Conservation (phyloP, 352 stramenopile species). For the Phytophthora litchii region DNA sequence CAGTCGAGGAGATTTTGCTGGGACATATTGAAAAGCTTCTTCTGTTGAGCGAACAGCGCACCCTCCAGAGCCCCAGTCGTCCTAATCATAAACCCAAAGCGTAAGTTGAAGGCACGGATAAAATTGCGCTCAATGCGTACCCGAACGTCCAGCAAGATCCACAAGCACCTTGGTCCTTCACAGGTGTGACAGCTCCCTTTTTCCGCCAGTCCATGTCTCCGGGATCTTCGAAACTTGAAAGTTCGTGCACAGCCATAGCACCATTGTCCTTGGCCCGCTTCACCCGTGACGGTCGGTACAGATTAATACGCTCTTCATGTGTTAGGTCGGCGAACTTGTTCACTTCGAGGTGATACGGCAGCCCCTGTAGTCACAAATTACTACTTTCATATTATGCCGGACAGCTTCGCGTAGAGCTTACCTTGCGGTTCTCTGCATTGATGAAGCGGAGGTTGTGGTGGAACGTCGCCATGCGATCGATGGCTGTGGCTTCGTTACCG, state of each 20-base stretch:
- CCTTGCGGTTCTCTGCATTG: conserved; percentile 85
- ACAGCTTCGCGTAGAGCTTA: conserved; percentile 9
- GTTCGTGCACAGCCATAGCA: conserved; percentile 49
- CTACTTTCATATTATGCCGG: neutral
- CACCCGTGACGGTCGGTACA: conserved; percentile 49
- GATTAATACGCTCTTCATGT: conserved; percentile 61
- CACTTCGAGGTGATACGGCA: conserved; percentile 77
- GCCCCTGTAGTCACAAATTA: conserved; percentile 42
- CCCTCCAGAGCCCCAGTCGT: conserved; percentile 85
- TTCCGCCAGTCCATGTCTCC: conserved; percentile 89
- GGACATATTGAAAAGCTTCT: conserved; percentile 84
- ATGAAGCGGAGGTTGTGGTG: conserved; percentile 88
- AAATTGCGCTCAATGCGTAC: conserved; percentile 26
- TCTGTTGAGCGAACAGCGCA: conserved; percentile 66
- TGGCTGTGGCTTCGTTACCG: conserved; percentile 44
- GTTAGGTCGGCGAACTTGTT: conserved; percentile 88
- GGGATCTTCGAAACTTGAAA: conserved; percentile 44
- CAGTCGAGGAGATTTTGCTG: conserved; percentile 92
- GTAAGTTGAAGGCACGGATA: conserved; percentile 6
- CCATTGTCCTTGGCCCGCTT: conserved; percentile 72
- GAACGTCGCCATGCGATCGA: conserved; percentile 67
- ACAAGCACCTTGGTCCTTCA: conserved; percentile 92
- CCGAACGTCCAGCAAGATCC: conserved; percentile 94
- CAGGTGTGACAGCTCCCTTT: conserved; percentile 86
- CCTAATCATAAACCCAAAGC: conserved; percentile 33